Base-by-base conservation (phyloP, 1,284 basidiomycete genomes). In the Melampsora abietis-canadensis region DNA sequence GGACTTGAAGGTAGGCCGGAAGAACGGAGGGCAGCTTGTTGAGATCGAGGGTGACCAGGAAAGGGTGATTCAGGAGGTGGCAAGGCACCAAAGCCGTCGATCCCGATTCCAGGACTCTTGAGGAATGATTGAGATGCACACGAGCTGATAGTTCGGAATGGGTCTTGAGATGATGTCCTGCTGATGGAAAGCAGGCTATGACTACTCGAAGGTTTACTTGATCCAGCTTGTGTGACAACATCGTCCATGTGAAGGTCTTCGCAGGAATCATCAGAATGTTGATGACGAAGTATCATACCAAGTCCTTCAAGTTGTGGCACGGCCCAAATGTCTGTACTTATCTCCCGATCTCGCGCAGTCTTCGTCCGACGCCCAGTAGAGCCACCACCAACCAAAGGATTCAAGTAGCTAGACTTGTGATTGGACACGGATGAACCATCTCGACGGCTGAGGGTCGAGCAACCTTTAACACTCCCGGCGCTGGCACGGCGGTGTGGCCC, bases 51-150 rank as follows among this genome's bases (percentile, higher is more conserved):
- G 6, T 62, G 54, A 24, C 63, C 64, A 17, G 72, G 72, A 34
- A 74, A 74, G 14, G 72, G 72, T 31, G 72, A 74, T 61, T 74
- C 72, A 3, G 72, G 72, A 61, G 72, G 72, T 6, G 72, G 72
- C 19, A 74, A 30, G 44, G 72, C 72, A n/a, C 72, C 72, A 27
- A 74, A 74, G 14, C 51, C 64, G 27, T 74, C 72, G 14, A 74
- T 40, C 8, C 31, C 37, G 8, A 21, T 15, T 30, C 21, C 27
- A 54, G 48, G 4, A 21, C 40, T 34, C 40, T 65, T 64, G n/a
- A 65, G 69, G 14, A 62, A 73, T 54, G 10, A 59, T 27, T 54
- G 34, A 3, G 62, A 66, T 27, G 15, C 24, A 62, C 19, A 17
- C n/a, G 47, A 54, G 17, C 47, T 47, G 6, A 30, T n/a, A 19